Percentiles rank a stretch among this genome's conserved stretches.
Evolutionary conservation across 345 rosid species (phyloP).

Genomic region (Populus nigra): DNA sequence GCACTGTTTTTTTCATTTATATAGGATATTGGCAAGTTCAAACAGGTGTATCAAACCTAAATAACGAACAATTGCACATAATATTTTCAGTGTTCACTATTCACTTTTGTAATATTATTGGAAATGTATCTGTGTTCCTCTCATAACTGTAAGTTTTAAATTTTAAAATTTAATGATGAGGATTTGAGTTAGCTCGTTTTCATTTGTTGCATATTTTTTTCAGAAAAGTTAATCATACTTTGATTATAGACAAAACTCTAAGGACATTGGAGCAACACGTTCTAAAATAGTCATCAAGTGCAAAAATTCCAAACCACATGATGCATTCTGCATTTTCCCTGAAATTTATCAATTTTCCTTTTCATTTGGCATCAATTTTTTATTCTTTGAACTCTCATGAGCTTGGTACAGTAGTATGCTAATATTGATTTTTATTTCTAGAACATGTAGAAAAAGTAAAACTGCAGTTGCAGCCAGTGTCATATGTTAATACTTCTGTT

Average conservation of each 20-base stretch:
- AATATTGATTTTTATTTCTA: not conserved
- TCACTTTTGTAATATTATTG: not conserved
- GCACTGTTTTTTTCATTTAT: not conserved
- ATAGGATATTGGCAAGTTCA: not conserved
- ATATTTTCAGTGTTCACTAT: not conserved
- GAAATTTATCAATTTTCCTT: not conserved
- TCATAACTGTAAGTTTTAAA: not conserved
- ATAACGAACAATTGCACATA: not conserved
- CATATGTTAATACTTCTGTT: slow-evolving; percentile 2
- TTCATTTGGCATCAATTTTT: not conserved
- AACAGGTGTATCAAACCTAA: not conserved
- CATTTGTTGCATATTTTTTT: not conserved
- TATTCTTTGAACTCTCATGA: not conserved
- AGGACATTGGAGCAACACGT: not conserved
- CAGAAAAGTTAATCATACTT: not conserved
- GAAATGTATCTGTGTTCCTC: not conserved
- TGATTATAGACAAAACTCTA: not conserved
- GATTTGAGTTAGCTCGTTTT: not conserved
- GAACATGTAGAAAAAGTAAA: not conserved
- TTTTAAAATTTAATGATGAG: not conserved
- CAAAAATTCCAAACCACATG: not conserved
- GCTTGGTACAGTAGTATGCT: not conserved
- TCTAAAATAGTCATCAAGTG: not conserved
- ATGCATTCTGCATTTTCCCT: not conserved
- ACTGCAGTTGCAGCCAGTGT: not conserved